phyloP scores from a whole-genome alignment of 2,329 filamentous ascomycete genomes.

The Cadophora sp. region DNA sequence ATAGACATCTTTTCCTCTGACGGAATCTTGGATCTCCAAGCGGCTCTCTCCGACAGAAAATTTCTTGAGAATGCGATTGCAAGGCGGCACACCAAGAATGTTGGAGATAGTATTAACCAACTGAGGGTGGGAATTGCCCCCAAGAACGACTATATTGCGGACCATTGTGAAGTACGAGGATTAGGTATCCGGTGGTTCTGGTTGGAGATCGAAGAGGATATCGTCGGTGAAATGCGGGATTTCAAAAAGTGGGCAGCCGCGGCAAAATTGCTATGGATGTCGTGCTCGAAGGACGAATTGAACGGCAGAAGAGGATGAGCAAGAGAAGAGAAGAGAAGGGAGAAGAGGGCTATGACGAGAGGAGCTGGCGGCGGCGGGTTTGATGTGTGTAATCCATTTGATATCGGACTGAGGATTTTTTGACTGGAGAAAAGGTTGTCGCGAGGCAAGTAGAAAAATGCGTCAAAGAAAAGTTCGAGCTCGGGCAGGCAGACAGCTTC shows the following conservation, averaged over 20 bases:
- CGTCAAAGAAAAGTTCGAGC: conserved; percentile 17
- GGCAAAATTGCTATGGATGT: conserved; percentile 26
- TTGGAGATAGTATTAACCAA: conserved; percentile 88
- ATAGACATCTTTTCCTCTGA: conserved; percentile 98
- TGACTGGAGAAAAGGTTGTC: conserved; percentile 12
- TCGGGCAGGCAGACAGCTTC: background rate
- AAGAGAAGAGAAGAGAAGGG: conserved; percentile 11
- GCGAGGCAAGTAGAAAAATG: background rate
- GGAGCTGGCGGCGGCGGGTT: conserved; percentile 21
- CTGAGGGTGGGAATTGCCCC: conserved; percentile 89
- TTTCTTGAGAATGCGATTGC: conserved; percentile 84
- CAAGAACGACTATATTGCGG: conserved; percentile 91
- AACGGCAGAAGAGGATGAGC: conserved; percentile 1
- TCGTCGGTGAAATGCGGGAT: conserved; percentile 36
- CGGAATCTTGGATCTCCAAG: conserved; percentile 94
- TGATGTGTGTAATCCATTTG: conserved; percentile 36
- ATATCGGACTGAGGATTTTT: conserved; percentile 7
- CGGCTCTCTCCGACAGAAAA: conserved; percentile 96
- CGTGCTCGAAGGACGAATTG: conserved; percentile 17
- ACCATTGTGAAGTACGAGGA: conserved; percentile 66
- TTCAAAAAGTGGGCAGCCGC: conserved; percentile 35
- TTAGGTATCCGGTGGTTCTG: background rate
- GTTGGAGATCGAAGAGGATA: conserved; percentile 20
- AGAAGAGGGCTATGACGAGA: conserved; percentile 27
- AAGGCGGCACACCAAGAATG: conserved; percentile 84